Conservation (phyloP, 176 grass and related monocot species). For the Juncus effusus region DNA sequence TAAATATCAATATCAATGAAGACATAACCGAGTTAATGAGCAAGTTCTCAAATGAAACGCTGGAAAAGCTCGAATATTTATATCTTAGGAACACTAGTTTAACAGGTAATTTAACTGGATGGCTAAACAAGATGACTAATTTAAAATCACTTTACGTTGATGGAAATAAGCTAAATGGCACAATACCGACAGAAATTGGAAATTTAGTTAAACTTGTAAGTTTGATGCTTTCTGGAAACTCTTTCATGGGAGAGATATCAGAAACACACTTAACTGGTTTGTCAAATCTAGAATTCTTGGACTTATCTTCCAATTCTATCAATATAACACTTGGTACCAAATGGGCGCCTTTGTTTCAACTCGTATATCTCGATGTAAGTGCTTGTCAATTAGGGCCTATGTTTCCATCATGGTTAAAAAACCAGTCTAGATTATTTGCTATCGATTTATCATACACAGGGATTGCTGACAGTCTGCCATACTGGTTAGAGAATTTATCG, state of each 20-base stretch:
- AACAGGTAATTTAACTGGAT: not conserved
- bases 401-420: constrained; percentile 7
- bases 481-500: not conserved
- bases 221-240: not conserved
- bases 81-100: not conserved
- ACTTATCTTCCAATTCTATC: not conserved
- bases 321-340: not conserved
- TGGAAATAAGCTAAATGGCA: constrained; percentile 5
- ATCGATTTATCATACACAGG: not conserved
- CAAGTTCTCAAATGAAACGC: constrained; percentile 5
- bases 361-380: not conserved
- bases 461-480: not conserved
- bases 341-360: constrained; percentile 8
- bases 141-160: not conserved
- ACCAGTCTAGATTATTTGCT: not conserved
- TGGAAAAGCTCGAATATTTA: not conserved
- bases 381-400: constrained; percentile 9
- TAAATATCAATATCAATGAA: not conserved
- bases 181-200: constrained; percentile 7
- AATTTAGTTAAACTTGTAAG: not conserved
- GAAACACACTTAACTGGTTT: not conserved
- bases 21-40: not conserved
- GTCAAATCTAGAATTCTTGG: not conserved
- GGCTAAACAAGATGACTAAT: not conserved
- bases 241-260: not conserved